A percentile compares a stretch with the other conserved stretches of the same genome.
Conservation (phyloP, 2,329 filamentous ascomycete species). For the Ophiocordyceps camponoti-saundersi region DNA sequence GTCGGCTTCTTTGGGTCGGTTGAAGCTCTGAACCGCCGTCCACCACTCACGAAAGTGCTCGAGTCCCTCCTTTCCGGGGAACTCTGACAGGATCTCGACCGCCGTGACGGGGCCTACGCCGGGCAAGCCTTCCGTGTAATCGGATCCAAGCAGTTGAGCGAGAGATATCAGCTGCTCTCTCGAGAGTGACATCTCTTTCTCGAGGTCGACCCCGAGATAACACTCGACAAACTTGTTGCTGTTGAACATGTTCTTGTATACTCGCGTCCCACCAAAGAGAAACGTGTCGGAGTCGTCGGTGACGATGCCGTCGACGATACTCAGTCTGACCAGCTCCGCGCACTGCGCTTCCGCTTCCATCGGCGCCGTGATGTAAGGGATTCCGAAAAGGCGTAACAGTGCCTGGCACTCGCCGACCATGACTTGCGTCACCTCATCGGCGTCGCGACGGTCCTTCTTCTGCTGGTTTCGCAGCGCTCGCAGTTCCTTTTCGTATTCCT, state of each 20-base stretch:
- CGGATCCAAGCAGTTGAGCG: slow-evolving; percentile 79
- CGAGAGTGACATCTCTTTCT: slow-evolving; percentile 75
- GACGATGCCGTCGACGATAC: slow-evolving; percentile 90
- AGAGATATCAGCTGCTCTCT: slow-evolving; percentile 78
- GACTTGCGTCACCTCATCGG: slow-evolving; percentile 88
- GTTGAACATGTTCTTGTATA: slow-evolving; percentile 99
- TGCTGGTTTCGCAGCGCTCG: slow-evolving; percentile 81
- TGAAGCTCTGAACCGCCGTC: slow-evolving; percentile 53
- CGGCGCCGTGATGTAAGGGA: slow-evolving; percentile 91
- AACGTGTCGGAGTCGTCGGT: slow-evolving; percentile 97
- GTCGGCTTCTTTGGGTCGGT: slow-evolving; percentile 47
- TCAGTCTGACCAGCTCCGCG: slow-evolving; percentile 70
- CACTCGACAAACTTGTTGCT: slow-evolving; percentile 96
- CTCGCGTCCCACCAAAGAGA: slow-evolving; percentile 83
- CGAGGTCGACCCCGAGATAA: slow-evolving; percentile 69
- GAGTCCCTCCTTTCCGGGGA: slow-evolving; percentile 44
- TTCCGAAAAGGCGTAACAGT: slow-evolving; percentile 73
- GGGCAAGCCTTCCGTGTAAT: slow-evolving; percentile 85
- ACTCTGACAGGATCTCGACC: slow-evolving; percentile 85
- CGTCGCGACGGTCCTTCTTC: slow-evolving; percentile 87
- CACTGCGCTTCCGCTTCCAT: slow-evolving; percentile 99
- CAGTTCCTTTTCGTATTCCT: slow-evolving; percentile 75
- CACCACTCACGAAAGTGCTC: slow-evolving; percentile 79
- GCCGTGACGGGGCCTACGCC: slow-evolving; percentile 91
- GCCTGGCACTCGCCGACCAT: slow-evolving; percentile 96